phyloP scores from a whole-genome alignment of 495 filamentous ascomycete species.

The Hypoxylon intermedium region DNA sequence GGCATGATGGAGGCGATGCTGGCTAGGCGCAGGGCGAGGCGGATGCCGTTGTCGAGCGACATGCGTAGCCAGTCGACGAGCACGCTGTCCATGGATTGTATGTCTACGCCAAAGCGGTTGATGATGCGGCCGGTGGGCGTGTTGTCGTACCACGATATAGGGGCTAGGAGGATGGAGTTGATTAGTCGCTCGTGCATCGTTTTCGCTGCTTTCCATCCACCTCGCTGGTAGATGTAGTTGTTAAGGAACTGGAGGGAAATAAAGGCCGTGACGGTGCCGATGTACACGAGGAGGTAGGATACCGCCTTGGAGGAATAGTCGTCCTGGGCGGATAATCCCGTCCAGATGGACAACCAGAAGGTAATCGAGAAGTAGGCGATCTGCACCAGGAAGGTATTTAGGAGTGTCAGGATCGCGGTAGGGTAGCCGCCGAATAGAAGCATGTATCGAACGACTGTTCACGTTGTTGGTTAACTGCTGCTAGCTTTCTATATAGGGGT shows the following conservation, averaged over 20 bases:
- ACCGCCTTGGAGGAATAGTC: constrained; percentile 74
- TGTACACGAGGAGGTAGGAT: constrained; percentile 71
- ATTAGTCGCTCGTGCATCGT: constrained; percentile 65
- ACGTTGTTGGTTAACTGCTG: neutral
- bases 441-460: constrained; percentile 11
- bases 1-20: constrained; percentile 79
- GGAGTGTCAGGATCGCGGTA: constrained; percentile 7
- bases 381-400: constrained; percentile 47
- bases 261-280: constrained; percentile 70
- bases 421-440: constrained; percentile 19
- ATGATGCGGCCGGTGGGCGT: constrained; percentile 86
- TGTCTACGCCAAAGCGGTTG: constrained; percentile 87
- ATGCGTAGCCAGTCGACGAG: constrained; percentile 59
- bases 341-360: constrained; percentile 31
- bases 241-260: constrained; percentile 69
- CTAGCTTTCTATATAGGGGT: neutral
- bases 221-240: constrained; percentile 78
- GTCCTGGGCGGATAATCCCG: constrained; percentile 60
- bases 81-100: constrained; percentile 84
- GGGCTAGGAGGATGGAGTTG: constrained; percentile 72
- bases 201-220: constrained; percentile 69
- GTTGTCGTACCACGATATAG: constrained; percentile 85
- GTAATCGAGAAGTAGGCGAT: constrained; percentile 24
- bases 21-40: constrained; percentile 42
- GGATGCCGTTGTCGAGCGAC: constrained; percentile 66